phyloP scores from a whole-genome alignment of 2,329 filamentous ascomycete species.

The Monosporascus sp. region DNA sequence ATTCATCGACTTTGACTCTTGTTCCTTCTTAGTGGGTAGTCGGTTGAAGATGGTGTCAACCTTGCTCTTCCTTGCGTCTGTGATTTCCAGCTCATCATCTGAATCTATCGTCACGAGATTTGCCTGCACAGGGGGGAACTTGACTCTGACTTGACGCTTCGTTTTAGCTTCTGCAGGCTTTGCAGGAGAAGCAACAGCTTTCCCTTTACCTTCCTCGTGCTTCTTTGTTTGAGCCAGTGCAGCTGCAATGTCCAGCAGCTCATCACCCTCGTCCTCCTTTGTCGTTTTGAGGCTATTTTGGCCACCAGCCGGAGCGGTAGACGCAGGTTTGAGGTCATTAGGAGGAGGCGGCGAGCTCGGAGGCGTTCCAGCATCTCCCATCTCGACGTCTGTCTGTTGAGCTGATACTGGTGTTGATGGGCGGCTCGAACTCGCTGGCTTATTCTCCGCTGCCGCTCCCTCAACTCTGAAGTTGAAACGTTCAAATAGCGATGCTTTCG shows the following conservation, averaged over 20 bases:
- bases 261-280: slow-evolving; percentile 22
- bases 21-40: slow-evolving; percentile 56
- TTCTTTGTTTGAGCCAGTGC: slow-evolving; percentile 27
- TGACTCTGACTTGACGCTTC: slow-evolving; percentile 48
- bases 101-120: slow-evolving; percentile 39
- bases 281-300: slow-evolving; percentile 3
- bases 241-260: slow-evolving; percentile 36
- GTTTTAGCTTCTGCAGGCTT: slow-evolving; percentile 17
- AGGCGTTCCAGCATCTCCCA: slow-evolving; percentile 55
- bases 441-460: slow-evolving; percentile 25
- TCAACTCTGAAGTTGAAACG: slow-evolving; percentile 69
- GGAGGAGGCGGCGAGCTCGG: slow-evolving; percentile 68
- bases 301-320: slow-evolving; percentile 3
- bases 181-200: slow-evolving; percentile 34
- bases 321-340: slow-evolving; percentile 25
- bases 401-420: slow-evolving; percentile 41
- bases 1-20: slow-evolving; percentile 60
- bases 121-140: slow-evolving; percentile 36
- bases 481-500: slow-evolving; percentile 76
- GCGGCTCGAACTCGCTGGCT: slow-evolving; percentile 52
- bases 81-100: slow-evolving; percentile 63
- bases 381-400: slow-evolving; percentile 46
- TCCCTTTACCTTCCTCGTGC: slow-evolving; percentile 57
- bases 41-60: slow-evolving; percentile 65
- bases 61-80: slow-evolving; percentile 43